Evolutionary conservation across 805 yeast species (phyloP), one percentile per base, ranked within the genome.

Genomic region (Nakazawaea pomicola): DNA sequence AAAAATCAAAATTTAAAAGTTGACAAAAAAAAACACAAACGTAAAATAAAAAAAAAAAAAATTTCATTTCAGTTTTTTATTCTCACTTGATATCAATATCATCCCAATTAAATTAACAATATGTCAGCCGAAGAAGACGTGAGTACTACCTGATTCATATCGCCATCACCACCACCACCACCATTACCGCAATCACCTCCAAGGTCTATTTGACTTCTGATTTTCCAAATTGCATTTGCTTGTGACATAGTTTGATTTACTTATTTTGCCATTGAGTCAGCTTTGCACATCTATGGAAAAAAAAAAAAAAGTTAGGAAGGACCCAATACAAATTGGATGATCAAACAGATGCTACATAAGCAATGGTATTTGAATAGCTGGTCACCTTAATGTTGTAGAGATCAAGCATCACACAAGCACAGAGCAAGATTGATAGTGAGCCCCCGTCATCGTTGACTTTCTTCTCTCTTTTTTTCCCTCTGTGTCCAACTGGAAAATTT

Each of bases 101-200:
- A n/a, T n/a, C n/a, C n/a, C n/a, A n/a, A n/a, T n/a, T 12, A 10
- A 28, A 28, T 28, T 14, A 28, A 7, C 31, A 29, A 29, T 7
- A 36, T 36, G 40, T 36, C 40, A 24, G 43, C 43, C 32, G 43
- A 40, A 40, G 43, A 40, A 40, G 43, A 40, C 17, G 43, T 41
- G 33, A 28, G 34, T 28, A 14, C 17, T 6, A n/a, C n/a, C n/a
- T n/a, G n/a, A n/a, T 4, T 20, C 14, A 14, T 3, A 28, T 33
- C 25, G n/a, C n/a, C n/a, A n/a, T n/a, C n/a, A n/a, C n/a, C 29
- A 29, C 41, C 17, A 20, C 6, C 20, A 36, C 6, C 12, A 41
- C 29, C 16, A 38, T 25, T 38, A 19, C 15, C 20, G 18, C 29
- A 16, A n/a, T 18, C 16, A 19, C 32, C 20, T n/a, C n/a, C n/a